Evolutionary conservation across 495 filamentous ascomycete genomes (phyloP), one percentile per base, ranked within the genome.

Genomic region (Xylaria flabelliformis): DNA sequence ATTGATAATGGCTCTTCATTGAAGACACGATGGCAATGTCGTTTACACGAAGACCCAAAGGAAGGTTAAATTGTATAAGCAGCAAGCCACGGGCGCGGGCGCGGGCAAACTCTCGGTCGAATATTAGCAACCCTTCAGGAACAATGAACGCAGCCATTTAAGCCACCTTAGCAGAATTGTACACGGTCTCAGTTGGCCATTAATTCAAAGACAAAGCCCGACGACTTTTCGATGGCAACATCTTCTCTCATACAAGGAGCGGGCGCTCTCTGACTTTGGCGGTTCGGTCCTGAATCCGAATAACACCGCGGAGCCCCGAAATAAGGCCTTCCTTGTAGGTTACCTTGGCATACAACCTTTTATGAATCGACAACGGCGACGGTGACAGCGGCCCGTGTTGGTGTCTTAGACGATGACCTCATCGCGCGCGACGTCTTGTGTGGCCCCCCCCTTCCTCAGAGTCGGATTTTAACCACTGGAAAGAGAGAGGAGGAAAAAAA

Each of bases 61-160:
- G n/a, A 56, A 69, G 50, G 42, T 51, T 55, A 32, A 21, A 1
- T 7, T 64, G 3, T 26, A 19, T 12, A 24, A 36, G 41, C 29
- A 58, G 34, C 67, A 63, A 63, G 66, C 21, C 67, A 74, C 53
- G 74, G 64, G 64, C 74, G 72, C 46, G 26, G 69, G 66, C 67
- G 74, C 77, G 77, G 77, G 73, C 76, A 76, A 78, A 75, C 72
- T 73, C 75, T 79, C 77, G 77, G 77, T 75, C 64, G 66, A 76
- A 74, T 79, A 74, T 64, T 6, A 75, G 64, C 36, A 72, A 2
- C 72, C 63, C 76, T 75, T 74, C 26, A 29, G 67, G 74, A 74
- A 73, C 56, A 68, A 61, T 51, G 59, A 51, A 66, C 17, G 39
- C 70, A 74, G 67, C 58, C 73, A 72, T 73, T 64, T 67, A 79